A percentile compares a stretch with the other conserved stretches of the same genome.
phyloP scores from a whole-genome alignment of 805 yeast species.

The Ogataea methanolica region DNA sequence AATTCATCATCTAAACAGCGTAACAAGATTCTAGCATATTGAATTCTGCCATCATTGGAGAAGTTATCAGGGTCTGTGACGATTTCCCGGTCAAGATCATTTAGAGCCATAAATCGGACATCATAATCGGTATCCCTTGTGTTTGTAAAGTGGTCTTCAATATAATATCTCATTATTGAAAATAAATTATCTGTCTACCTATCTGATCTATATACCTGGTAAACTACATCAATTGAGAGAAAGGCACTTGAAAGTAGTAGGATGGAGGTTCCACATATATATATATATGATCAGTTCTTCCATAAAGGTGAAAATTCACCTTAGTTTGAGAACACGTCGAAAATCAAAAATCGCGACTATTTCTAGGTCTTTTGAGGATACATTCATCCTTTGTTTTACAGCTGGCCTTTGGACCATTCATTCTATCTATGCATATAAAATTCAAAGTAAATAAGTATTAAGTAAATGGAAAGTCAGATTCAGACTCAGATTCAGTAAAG shows the following conservation, averaged over 20 bases:
- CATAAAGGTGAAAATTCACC: no score
- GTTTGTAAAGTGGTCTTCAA: slow-evolving; percentile 33
- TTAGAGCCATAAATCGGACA: slow-evolving; percentile 78
- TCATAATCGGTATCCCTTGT: slow-evolving; percentile 74
- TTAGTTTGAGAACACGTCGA: no score
- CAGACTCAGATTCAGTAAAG: slow-evolving; percentile 12
- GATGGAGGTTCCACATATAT: no score
- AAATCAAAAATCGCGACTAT: no score
- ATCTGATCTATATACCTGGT: background rate
- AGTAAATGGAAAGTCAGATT: slow-evolving; percentile 14
- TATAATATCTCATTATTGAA: slow-evolving; percentile 21
- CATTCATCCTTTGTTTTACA: no score
- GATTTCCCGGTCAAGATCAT: slow-evolving; percentile 53
- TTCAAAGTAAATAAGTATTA: background rate
- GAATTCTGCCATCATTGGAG: slow-evolving; percentile 33
- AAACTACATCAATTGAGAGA: background rate
- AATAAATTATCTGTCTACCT: background rate
- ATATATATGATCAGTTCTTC: no score
- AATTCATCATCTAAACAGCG: slow-evolving; percentile 50
- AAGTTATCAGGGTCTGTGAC: slow-evolving; percentile 32
- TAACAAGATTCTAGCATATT: slow-evolving; percentile 22
- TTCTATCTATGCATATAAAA: no score
- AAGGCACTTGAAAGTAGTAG: no score
- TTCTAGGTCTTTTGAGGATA: no score
- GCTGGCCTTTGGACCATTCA: no score